Conservation (phyloP, 2,329 filamentous ascomycete genomes). For the Phaeosphaeria sp. region DNA sequence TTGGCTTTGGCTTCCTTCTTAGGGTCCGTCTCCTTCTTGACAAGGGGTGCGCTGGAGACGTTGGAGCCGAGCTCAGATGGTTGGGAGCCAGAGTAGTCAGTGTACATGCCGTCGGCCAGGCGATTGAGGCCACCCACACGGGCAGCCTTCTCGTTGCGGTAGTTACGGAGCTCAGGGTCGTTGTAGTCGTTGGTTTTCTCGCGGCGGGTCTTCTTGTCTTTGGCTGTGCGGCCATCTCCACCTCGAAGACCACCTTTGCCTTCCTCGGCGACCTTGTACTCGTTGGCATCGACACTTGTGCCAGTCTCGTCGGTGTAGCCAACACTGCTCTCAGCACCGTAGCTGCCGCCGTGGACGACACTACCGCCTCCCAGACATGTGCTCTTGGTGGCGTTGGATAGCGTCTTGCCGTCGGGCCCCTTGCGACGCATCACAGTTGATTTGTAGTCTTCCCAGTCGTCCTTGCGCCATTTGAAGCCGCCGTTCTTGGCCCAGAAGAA, state of each 20-base stretch:
- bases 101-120: constrained; percentile 76
- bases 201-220: constrained; percentile 55
- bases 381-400: constrained; percentile 80
- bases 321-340: constrained; percentile 44
- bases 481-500: constrained; percentile 97
- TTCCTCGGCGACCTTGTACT: constrained; percentile 50
- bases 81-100: constrained; percentile 75
- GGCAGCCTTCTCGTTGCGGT: constrained; percentile 85
- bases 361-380: constrained; percentile 89
- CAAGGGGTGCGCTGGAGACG: constrained; percentile 53
- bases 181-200: constrained; percentile 60
- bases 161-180: constrained; percentile 73
- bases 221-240: constrained; percentile 51
- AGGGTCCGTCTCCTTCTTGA: constrained; percentile 50
- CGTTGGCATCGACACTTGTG: constrained; percentile 52
- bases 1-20: constrained; percentile 48
- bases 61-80: constrained; percentile 64
- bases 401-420: constrained; percentile 85
- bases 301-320: constrained; percentile 56
- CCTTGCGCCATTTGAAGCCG: constrained; percentile 83
- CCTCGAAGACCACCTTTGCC: constrained; percentile 51
- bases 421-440: constrained; percentile 87
- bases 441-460: constrained; percentile 99
- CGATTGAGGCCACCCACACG: constrained; percentile 89
- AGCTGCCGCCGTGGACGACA: constrained; percentile 70